phyloP scores from a whole-genome alignment of 2,329 filamentous ascomycete species.

The Ophiostoma sp. region DNA sequence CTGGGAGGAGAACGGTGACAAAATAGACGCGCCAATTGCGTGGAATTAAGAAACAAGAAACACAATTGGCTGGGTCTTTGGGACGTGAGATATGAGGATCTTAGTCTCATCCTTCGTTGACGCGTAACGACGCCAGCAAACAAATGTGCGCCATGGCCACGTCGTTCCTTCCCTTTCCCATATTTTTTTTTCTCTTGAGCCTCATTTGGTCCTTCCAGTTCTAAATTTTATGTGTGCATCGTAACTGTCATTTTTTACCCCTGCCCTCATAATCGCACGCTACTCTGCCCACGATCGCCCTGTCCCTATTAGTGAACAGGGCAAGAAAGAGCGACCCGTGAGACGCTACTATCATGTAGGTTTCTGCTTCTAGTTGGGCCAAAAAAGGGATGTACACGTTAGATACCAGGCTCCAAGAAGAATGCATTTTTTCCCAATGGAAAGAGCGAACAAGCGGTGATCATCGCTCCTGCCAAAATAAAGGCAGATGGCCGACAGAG shows the following conservation, averaged over 20 bases:
- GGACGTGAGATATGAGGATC: not conserved
- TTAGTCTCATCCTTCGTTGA: not conserved
- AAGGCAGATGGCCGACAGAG: not conserved
- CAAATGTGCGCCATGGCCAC: not conserved
- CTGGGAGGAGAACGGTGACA: not conserved
- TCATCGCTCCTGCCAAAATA: not conserved
- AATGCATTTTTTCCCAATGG: not conserved
- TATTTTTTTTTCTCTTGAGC: not conserved
- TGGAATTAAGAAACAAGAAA: not conserved
- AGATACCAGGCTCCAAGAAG: not conserved
- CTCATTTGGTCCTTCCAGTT: not conserved
- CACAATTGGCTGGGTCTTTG: not conserved
- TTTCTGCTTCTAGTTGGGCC: not conserved
- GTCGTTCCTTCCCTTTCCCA: conserved; percentile 2
- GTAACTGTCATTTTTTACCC: not conserved
- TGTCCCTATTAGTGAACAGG: not conserved
- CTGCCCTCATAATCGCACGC: not conserved
- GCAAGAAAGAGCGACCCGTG: not conserved
- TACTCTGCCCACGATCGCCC: not conserved
- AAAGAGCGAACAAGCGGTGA: not conserved
- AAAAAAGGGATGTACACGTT: not conserved
- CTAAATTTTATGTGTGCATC: not conserved
- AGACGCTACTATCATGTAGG: not conserved
- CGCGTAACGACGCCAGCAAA: not conserved
- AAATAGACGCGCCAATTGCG: not conserved